phyloP scores from a whole-genome alignment of 2,329 filamentous ascomycete species.

The Mycosphaerella sp. region DNA sequence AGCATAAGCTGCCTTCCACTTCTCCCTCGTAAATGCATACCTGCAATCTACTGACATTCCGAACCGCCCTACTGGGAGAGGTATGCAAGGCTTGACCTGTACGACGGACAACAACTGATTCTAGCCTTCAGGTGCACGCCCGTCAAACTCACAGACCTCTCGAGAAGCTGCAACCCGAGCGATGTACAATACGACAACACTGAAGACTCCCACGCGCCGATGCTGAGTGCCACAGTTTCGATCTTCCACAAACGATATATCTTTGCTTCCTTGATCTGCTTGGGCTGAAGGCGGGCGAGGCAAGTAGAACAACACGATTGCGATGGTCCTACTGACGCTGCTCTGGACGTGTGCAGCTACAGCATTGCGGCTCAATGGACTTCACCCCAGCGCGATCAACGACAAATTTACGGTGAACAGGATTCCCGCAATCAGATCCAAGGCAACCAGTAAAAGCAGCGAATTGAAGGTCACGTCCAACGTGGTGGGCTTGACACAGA shows the following conservation, averaged over 20 bases:
- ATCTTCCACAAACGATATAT: neutral
- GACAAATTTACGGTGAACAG: constrained; percentile 21
- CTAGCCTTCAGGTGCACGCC: neutral
- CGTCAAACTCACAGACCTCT: neutral
- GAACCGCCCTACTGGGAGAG: constrained; percentile 5
- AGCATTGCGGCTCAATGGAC: constrained; percentile 10
- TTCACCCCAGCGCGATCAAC: constrained; percentile 9
- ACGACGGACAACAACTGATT: neutral
- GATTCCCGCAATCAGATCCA: constrained; percentile 12
- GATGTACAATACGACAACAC: neutral
- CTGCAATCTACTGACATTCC: constrained; percentile 8
- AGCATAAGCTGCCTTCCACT: neutral
- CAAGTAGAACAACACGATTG: neutral
- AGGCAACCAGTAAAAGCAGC: constrained; percentile 5
- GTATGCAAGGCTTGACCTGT: constrained; percentile 2
- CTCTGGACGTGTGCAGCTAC: constrained; percentile 10
- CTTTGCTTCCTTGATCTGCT: neutral
- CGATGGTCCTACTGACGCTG: constrained; percentile 11
- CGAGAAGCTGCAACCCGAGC: neutral
- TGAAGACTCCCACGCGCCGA: neutral
- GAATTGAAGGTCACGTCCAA: constrained; percentile 25
- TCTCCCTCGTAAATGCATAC: constrained; percentile 5
- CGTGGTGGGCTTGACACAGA: constrained; percentile 20
- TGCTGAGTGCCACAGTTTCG: neutral
- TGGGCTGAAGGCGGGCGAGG: neutral